Evolutionary conservation across 139 green algal species (phyloP).

Genomic region (Haematococcus sp.): DNA sequence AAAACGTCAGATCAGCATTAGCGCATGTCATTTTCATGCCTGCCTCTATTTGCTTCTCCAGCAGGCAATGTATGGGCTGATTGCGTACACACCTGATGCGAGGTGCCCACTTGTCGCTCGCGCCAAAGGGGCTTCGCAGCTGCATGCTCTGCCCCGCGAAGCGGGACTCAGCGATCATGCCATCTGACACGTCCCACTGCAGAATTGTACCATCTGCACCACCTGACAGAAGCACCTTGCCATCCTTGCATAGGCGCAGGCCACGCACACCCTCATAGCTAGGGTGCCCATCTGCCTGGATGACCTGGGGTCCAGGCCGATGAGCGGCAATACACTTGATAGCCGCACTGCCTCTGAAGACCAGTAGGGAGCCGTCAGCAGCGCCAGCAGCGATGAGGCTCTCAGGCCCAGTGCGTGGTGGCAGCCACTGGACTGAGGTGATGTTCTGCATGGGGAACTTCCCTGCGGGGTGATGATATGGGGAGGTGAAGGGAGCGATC

Average conservation of each 20-base stretch:
- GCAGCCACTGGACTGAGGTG: slow-evolving; percentile 48
- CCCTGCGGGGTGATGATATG: slow-evolving; percentile 5
- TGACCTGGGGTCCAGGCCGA: slow-evolving; percentile 35
- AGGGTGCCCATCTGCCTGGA: slow-evolving; percentile 48
- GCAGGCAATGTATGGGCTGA: too few relatives aligned
- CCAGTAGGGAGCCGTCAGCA: slow-evolving; percentile 53
- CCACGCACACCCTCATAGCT: slow-evolving; percentile 47
- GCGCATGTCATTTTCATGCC: too few relatives aligned
- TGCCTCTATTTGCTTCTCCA: slow-evolving; percentile 14
- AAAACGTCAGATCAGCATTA: too few relatives aligned
- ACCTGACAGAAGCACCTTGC: slow-evolving; percentile 46
- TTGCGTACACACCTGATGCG: slow-evolving; percentile 13
- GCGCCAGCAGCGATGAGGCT: slow-evolving; percentile 54
- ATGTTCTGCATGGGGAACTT: slow-evolving; percentile 60
- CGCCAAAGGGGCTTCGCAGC: slow-evolving; percentile 28
- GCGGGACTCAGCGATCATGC: slow-evolving; percentile 37
- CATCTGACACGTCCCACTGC: slow-evolving; percentile 59
- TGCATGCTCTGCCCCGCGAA: slow-evolving; percentile 36
- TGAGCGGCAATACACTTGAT: slow-evolving; percentile 51
- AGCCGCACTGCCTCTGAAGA: slow-evolving; percentile 50
- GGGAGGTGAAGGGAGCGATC: neutral
- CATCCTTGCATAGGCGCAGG: slow-evolving; percentile 37
- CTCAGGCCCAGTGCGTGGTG: slow-evolving; percentile 26
- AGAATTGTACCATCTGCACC: slow-evolving; percentile 53
- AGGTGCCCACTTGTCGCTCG: slow-evolving; percentile 13